Conservation (phyloP, 2,329 filamentous ascomycete genomes). For the Penicillium verrucosum region DNA sequence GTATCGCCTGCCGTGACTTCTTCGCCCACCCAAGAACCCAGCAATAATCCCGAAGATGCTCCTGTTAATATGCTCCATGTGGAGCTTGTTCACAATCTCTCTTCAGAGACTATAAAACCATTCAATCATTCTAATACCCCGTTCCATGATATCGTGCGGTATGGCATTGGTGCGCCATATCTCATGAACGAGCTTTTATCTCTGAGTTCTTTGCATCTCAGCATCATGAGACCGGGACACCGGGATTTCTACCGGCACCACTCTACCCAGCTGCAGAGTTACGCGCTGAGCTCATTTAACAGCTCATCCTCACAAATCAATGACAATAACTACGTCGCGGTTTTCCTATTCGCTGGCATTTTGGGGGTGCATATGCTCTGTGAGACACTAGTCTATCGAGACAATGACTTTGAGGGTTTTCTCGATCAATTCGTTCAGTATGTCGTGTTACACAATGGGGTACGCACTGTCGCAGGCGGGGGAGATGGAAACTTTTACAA, state of each 20-base stretch:
- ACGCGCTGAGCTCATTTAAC: constrained; percentile 21
- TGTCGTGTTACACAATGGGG: constrained; percentile 27
- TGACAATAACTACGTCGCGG: constrained; percentile 17
- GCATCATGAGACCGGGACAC: constrained; percentile 38
- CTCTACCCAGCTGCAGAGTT: constrained; percentile 37
- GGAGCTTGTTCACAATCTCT: constrained; percentile 30
- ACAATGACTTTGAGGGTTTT: constrained; percentile 37
- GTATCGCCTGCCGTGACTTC: background rate
- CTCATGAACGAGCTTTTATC: constrained; percentile 50
- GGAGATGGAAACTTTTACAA: constrained; percentile 14
- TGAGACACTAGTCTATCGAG: constrained; percentile 46
- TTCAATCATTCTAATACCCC: background rate
- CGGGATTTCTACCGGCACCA: constrained; percentile 26
- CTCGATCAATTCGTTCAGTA: constrained; percentile 27
- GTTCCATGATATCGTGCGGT: constrained; percentile 3
- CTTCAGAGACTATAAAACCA: constrained; percentile 3
- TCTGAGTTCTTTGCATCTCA: constrained; percentile 46
- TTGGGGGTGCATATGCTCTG: constrained; percentile 44
- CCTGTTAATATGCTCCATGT: constrained; percentile 32
- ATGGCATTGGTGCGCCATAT: constrained; percentile 35
- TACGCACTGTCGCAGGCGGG: constrained; percentile 16
- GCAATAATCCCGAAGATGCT: constrained; percentile 2
- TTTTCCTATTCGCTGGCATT: constrained; percentile 23
- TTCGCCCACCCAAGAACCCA: background rate
- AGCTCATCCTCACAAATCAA: constrained; percentile 4